A percentile compares a stretch with the other conserved stretches of the same genome.
phyloP scores from a whole-genome alignment of 306 rosid genomes.

The Hippophae tibetana region DNA sequence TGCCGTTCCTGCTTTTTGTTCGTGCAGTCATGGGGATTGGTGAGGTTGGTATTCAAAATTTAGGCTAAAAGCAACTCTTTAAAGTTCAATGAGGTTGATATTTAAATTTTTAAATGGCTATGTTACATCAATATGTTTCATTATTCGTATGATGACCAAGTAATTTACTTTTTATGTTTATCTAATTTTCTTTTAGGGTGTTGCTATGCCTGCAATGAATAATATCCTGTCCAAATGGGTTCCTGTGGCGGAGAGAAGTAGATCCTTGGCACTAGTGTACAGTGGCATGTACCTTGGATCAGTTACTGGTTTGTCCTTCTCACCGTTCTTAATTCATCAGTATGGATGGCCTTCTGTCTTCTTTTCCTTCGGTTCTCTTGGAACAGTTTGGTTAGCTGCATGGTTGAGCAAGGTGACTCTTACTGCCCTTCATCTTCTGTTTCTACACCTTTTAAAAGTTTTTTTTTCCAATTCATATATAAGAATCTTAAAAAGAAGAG shows the following conservation, averaged over 20 bases:
- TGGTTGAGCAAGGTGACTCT: conserved; percentile 75
- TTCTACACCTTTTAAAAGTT: not conserved
- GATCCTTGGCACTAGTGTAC: conserved; percentile 87
- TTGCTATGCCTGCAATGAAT: conserved; percentile 99
- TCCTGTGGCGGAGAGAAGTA: conserved; percentile 94
- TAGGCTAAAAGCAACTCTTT: not conserved
- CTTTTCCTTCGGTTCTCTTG: conserved; percentile 91
- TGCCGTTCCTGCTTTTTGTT: conserved; percentile 78
- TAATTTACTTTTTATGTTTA: not conserved
- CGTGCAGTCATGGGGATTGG: conserved; percentile 98
- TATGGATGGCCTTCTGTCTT: conserved; percentile 99
- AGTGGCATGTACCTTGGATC: conserved; percentile 99
- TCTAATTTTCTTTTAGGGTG: conserved; percentile 57
- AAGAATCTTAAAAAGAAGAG: not conserved
- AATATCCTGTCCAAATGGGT: conserved; percentile 94
- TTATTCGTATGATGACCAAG: not conserved
- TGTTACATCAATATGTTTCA: not conserved
- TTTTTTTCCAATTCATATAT: not conserved
- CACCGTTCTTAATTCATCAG: conserved; percentile 79
- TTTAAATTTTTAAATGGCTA: not conserved
- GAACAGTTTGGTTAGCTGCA: conserved; percentile 70
- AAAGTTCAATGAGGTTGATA: not conserved
- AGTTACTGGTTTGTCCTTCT: conserved; percentile 93
- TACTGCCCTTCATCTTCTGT: not conserved
- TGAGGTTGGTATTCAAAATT: conserved; percentile 51